Conservation (phyloP, 1,139 yeast species). For the Pichia sp. region DNA sequence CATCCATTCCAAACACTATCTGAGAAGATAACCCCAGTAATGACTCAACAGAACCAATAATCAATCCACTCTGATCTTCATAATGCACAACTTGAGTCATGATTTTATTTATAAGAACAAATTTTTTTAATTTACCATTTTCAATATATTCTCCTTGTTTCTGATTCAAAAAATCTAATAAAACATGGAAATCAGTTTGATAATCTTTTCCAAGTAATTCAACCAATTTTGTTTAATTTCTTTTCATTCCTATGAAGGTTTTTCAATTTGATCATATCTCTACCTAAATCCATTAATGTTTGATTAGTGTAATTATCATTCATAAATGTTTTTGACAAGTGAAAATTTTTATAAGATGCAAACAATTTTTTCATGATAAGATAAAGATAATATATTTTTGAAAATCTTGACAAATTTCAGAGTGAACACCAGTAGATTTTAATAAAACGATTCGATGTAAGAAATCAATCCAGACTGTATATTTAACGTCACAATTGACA, state of each 20-base stretch:
- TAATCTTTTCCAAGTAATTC: neutral
- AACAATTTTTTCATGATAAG: neutral
- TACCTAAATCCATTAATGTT: too few species aligned
- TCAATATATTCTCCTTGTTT: too few species aligned
- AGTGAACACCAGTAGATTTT: neutral
- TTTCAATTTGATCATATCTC: neutral
- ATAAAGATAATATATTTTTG: neutral
- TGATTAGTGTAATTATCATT: too few species aligned
- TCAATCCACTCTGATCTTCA: too few species aligned
- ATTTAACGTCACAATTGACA: neutral
- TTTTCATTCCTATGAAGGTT: too few species aligned
- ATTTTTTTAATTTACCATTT: neutral
- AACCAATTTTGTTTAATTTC: neutral
- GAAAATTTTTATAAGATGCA: too few species aligned
- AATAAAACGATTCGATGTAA: neutral
- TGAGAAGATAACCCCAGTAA: neutral
- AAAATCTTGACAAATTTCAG: neutral
- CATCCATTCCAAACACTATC: neutral
- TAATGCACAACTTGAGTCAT: neutral
- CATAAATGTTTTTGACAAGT: neutral
- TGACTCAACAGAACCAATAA: too few species aligned
- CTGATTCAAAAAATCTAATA: too few species aligned
- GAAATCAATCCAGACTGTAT: neutral
- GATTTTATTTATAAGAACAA: too few species aligned
- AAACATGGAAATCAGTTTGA: neutral